A percentile compares a stretch with the other conserved stretches of the same genome.
These are phyloP conservation scores for Candida jianshihensis DNA, from an alignment of 805 yeast species.

Conservation along the genomic window DNA sequence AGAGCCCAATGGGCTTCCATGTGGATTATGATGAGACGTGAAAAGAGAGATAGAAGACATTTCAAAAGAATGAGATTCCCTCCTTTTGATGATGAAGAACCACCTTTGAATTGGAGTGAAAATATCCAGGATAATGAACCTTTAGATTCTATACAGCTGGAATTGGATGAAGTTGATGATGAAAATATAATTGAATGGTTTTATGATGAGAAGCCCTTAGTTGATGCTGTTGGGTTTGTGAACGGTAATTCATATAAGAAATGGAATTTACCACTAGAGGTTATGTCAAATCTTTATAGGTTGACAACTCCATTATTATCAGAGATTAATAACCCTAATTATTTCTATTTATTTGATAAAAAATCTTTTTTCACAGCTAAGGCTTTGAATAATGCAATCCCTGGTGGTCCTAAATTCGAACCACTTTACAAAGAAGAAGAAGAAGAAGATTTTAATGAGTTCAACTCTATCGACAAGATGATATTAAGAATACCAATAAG, in stretches of 20 bases:
- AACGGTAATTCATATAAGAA: constrained; percentile 73
- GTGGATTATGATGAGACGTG: constrained; percentile 92
- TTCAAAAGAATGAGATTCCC: constrained; percentile 93
- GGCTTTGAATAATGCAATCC: constrained; percentile 77
- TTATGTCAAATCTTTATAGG: constrained; percentile 59
- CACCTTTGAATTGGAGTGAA: constrained; percentile 79
- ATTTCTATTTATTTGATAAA: constrained; percentile 66
- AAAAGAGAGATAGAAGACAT: constrained; percentile 83
- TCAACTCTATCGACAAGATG: constrained; percentile 81
- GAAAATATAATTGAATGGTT: constrained; percentile 64
- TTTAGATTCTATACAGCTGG: constrained; percentile 61
- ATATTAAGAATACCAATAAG: constrained; percentile 71
- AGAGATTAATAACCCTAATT: constrained; percentile 44
- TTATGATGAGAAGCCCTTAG: constrained; percentile 69
- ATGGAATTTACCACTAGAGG: constrained; percentile 59
- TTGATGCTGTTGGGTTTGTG: constrained; percentile 46
- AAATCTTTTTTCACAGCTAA: constrained; percentile 85
- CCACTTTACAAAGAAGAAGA: constrained; percentile 66
- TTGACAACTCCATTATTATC: constrained; percentile 66
- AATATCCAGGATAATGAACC: constrained; percentile 69
- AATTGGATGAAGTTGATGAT: constrained; percentile 60
- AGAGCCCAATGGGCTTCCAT: constrained; percentile 92
- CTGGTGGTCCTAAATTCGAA: constrained; percentile 96
- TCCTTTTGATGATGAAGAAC: constrained; percentile 96
- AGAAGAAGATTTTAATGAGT: constrained; percentile 78